These are phyloP conservation scores for Bidens hawaiensis DNA, from an alignment of 140 eudicot species.

Conservation along the genomic window DNA sequence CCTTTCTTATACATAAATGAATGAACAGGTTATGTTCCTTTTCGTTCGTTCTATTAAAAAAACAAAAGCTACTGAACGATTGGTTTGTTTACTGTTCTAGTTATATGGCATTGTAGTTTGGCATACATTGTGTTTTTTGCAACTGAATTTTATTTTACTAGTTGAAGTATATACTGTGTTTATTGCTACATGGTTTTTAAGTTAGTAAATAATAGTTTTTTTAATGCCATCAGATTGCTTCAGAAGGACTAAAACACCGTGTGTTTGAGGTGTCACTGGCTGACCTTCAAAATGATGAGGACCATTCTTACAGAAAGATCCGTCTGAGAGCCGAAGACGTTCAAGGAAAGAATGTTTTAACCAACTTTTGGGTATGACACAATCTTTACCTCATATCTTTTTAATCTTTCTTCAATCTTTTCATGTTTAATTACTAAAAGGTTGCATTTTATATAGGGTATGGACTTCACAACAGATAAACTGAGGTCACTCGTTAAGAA, in stretches of 20 bases:
- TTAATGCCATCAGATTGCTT: slow-evolving; percentile 49
- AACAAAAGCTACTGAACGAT: no score
- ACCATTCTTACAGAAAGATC: slow-evolving; percentile 74
- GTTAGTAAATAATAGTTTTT: neutral
- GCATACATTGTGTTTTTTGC: neutral
- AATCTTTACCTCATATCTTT: no score
- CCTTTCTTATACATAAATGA: no score
- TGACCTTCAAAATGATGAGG: slow-evolving; percentile 75
- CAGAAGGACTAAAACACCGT: slow-evolving; percentile 78
- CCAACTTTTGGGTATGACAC: slow-evolving; percentile 64
- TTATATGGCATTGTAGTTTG: no score
- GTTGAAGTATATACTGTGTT: neutral
- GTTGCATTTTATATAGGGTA: slow-evolving; percentile 35
- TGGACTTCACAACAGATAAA: slow-evolving; percentile 77
- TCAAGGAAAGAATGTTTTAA: slow-evolving; percentile 74
- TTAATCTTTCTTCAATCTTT: neutral
- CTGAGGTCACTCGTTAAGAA: slow-evolving; percentile 71
- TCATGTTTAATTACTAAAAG: neutral
- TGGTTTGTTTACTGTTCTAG: no score
- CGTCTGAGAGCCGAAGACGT: slow-evolving; percentile 82
- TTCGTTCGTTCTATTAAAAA: no score
- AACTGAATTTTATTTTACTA: neutral
- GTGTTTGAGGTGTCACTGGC: slow-evolving; percentile 68
- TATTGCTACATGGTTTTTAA: neutral
- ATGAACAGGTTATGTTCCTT: no score